These are phyloP conservation scores for Melanopsichium pennsylvanicum DNA, from an alignment of 1,284 basidiomycete genomes.

Conservation along the genomic window DNA sequence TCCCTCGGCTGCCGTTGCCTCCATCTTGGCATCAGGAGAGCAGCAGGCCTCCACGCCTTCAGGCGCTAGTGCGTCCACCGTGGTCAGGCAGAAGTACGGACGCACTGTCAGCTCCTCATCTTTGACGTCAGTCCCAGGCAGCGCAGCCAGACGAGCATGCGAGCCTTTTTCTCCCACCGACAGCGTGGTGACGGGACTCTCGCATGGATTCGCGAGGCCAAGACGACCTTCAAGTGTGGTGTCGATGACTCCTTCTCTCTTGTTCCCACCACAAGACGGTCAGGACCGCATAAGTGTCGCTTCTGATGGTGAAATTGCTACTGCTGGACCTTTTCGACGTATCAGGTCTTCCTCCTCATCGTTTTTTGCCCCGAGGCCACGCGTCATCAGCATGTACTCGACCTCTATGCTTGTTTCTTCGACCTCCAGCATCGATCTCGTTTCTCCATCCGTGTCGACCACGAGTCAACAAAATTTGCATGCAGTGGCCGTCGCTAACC, in stretches of 20 bases:
- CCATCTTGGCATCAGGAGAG: conserved; percentile 17
- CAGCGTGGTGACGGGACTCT: conserved; percentile 15
- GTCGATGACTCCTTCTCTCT: conserved; percentile 29
- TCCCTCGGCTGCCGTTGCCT: conserved; percentile 11
- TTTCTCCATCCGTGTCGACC: conserved; percentile 8
- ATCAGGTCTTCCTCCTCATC: conserved; percentile 3
- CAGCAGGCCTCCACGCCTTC: neutral
- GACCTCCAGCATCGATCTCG: conserved; percentile 3
- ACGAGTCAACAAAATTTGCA: conserved; percentile 17
- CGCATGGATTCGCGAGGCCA: conserved; percentile 10
- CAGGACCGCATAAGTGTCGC: neutral
- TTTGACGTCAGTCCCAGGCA: neutral
- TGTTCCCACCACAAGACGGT: conserved; percentile 17
- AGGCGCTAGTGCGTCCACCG: neutral
- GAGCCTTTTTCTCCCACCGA: conserved; percentile 18
- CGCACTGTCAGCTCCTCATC: conserved; percentile 13
- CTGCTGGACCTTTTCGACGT: neutral
- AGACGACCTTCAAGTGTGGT: conserved; percentile 35
- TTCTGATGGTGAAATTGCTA: no score
- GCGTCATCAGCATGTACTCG: conserved; percentile 25
- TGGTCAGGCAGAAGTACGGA: conserved; percentile 15
- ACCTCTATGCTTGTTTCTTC: conserved; percentile 9
- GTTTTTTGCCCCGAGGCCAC: conserved; percentile 4
- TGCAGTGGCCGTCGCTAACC: conserved; percentile 1
- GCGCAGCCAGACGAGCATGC: neutral